These are phyloP conservation scores for Pythium apleroticum DNA, from an alignment of 352 stramenopile genomes.

Conservation along the genomic window DNA sequence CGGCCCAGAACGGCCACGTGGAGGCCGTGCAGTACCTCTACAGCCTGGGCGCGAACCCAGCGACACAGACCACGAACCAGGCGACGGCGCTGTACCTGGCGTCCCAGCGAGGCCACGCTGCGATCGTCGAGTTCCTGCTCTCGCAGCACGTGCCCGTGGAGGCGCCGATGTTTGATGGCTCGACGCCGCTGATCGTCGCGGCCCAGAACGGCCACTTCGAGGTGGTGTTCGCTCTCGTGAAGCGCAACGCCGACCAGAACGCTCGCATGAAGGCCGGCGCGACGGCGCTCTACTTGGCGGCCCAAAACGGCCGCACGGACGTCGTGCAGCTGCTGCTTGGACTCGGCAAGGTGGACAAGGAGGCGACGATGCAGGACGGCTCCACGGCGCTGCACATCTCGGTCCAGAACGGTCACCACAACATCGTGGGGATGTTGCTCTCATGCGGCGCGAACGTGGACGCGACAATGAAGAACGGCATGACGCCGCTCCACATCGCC, in stretches of 20 bases:
- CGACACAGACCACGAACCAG: slow-evolving; percentile 15
- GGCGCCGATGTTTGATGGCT: slow-evolving; percentile 26
- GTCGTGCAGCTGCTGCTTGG: slow-evolving; percentile 25
- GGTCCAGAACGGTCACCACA: slow-evolving; percentile 63
- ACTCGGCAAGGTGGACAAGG: slow-evolving; percentile 18
- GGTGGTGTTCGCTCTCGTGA: slow-evolving; percentile 9
- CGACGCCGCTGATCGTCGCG: slow-evolving; percentile 31
- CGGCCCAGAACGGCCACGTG: slow-evolving; percentile 30
- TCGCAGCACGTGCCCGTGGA: slow-evolving; percentile 20
- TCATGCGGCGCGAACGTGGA: slow-evolving; percentile 42
- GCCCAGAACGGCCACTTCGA: slow-evolving; percentile 30
- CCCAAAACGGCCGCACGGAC: slow-evolving; percentile 23
- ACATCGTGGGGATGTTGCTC: slow-evolving; percentile 64
- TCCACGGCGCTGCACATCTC: slow-evolving; percentile 37
- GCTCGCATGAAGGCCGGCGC: slow-evolving; percentile 23
- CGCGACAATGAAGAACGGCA: slow-evolving; percentile 27
- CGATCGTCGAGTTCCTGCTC: slow-evolving; percentile 28
- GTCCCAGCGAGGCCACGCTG: slow-evolving; percentile 27
- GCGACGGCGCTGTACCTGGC: slow-evolving; percentile 30
- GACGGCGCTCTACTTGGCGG: slow-evolving; percentile 28
- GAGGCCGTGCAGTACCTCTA: slow-evolving; percentile 26
- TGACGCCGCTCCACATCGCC: slow-evolving; percentile 33
- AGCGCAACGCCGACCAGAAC: slow-evolving; percentile 21
- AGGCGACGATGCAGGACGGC: slow-evolving; percentile 26
- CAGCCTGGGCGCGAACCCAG: slow-evolving; percentile 21